phyloP scores from a whole-genome alignment of 192 early-diverging fungal species.

The Borealophlyctis nickersoniae region DNA sequence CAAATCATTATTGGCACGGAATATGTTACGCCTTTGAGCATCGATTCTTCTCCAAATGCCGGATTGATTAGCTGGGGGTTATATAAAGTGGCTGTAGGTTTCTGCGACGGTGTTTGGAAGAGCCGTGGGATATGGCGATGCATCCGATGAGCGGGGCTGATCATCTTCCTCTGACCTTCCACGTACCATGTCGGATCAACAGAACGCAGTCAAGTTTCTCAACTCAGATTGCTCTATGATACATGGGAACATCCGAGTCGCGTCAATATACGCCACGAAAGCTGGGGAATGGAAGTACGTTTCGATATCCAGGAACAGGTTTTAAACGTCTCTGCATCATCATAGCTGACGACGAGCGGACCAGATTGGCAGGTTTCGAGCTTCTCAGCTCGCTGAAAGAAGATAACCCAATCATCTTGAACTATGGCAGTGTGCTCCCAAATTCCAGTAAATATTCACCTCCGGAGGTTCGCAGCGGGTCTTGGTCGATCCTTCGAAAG shows the following conservation, averaged over 20 bases:
- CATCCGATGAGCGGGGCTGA: background rate
- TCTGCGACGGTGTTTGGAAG: background rate
- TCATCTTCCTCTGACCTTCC: conserved; percentile 5
- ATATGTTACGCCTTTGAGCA: conserved; percentile 66
- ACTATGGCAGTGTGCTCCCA: conserved; percentile 60
- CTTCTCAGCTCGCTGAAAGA: conserved; percentile 68
- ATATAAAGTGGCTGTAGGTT: conserved; percentile 79
- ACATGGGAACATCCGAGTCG: conserved; percentile 79
- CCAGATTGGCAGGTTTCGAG: conserved; percentile 83
- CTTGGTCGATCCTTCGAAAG: conserved; percentile 62
- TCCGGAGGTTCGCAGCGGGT: conserved; percentile 65
- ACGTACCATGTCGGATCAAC: conserved; percentile 2
- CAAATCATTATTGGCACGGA: conserved; percentile 91
- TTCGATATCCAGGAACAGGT: background rate
- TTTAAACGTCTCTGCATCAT: background rate
- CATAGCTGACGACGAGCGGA: background rate
- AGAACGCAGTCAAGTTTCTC: conserved; percentile 83
- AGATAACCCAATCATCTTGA: conserved; percentile 57
- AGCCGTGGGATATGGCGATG: background rate
- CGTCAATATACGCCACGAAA: conserved; percentile 80
- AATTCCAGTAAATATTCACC: conserved; percentile 68
- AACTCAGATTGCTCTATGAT: conserved; percentile 81
- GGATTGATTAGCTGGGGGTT: conserved; percentile 78
- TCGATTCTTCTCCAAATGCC: conserved; percentile 45
- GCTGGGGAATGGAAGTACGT: conserved; percentile 87